Base-by-base conservation (phyloP, 768 basidiomycete species). In the Cystobasidiopsis lactophilus region DNA sequence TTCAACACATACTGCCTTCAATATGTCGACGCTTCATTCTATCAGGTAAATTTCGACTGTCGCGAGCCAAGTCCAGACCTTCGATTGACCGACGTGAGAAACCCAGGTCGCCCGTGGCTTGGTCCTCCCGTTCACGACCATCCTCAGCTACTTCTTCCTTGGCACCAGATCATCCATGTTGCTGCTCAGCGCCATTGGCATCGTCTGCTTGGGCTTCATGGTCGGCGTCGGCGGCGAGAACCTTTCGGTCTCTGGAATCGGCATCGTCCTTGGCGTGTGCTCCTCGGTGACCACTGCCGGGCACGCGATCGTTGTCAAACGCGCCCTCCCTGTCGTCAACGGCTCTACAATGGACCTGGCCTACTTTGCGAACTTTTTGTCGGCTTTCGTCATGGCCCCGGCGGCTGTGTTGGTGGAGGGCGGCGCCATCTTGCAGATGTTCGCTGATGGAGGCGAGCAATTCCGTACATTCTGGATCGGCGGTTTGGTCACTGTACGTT, bases 291-390 rank as follows among this genome's bases (percentile, higher is more conserved):
- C 86, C 57, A 86, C 84, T 7, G 82, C 88, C 1, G 67, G 78
- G 10, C 89, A 93, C 65, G 85, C 85, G 1, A 84, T 93, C 24
- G 79, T 91, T 52, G 93, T 95, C 70, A 95, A 93, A 67, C 75
- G 78, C 58, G 78, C 77, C 40, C 70, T 95, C n/a, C 72, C 71
- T 31, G 72, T 82, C 46, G 85, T 95, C 33, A 75, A 79, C 30
- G 82, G 81, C 56, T 85, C 81, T 55, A 80, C 89, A 5, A 72
- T 89, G 50, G 71, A 80, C 39, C 74, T 95, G 38, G 81, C 80
- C 0, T 95, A 85, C 80, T 93, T 91, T 69, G 80, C 79, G 33
- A 95, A 95, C 67, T 66, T 85, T 30, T 63, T 86, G 26, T 83
- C 80, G 57, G 75, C 83, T 1, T 50, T 80, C n/a, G 68, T 81